Base-by-base conservation (phyloP, 257 asterid species). In the Solanum tacnaense region DNA sequence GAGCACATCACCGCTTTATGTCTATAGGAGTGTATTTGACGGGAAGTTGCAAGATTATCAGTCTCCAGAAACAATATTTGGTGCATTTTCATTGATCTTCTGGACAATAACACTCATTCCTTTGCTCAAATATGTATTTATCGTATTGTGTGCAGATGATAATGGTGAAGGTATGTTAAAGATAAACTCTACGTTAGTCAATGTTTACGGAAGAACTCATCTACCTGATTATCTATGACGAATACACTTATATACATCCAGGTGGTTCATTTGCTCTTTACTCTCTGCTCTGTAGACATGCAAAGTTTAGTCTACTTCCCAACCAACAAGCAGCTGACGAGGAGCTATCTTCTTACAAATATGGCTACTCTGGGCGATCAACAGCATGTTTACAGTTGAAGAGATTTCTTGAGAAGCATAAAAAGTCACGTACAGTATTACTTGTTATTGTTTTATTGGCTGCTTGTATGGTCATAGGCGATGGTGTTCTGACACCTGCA, bases 211-310 rank as follows among this genome's bases (percentile, higher is more conserved):
- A 49, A 82, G 44, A 82, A 82, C 85, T 82, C 44, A 2, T 82
- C 18, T 29, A 29, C 27, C 70, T 82, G 70, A 82, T 67, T 39
- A 35, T 38, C 65, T 85, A 62, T 38, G 79, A 36, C 38, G 29
- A 46, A 44, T 10, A 39, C 76, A 62, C 39, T 85, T 65, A 15
- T 15, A 35, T 85, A 60, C 62, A 31, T 85, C 56, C 90, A 92
- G 94, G 94, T 86, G 92, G 92, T 58, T 86, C 93, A 27, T 92
- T 92, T 88, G 93, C 93, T 36, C 87, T 92, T 31, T 92, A 92
- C 73, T 92, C 94, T 5, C 84, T 92, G 52, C 89, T 92, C 76
- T 92, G 94, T 87, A 89, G 94, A 89, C 94, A 92, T 73, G 92
- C 94, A 70, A 90, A 84, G 27, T 87, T 92, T 56, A 86, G 92